Evolutionary conservation across 306 rosid genomes (phyloP).

Genomic region (Cucumis sativus): Cucumber_9930_V3 NC_026661.2:3148001-3148500

Average conservation of each 20-base stretch:
- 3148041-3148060: neutral
- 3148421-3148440: neutral
- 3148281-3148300: constrained; percentile 66
- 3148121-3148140: neutral
- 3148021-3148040: neutral
- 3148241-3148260: constrained; percentile 48
- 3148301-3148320: constrained; percentile 22
- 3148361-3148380: neutral
- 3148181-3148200: constrained; percentile 45
- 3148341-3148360: constrained; percentile 5
- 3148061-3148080: neutral
- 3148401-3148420: neutral
- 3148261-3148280: constrained; percentile 65
- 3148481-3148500: neutral
- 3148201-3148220: constrained; percentile 46
- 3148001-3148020: neutral
- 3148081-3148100: neutral
- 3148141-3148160: too few relatives aligned
- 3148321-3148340: too few relatives aligned
- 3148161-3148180: neutral
- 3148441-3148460: too few relatives aligned
- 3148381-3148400: neutral
- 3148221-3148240: constrained; percentile 34
- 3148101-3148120: neutral
- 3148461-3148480: neutral